phyloP scores from a whole-genome alignment of 306 rosid species.

The Abrus pulchellus region DNA sequence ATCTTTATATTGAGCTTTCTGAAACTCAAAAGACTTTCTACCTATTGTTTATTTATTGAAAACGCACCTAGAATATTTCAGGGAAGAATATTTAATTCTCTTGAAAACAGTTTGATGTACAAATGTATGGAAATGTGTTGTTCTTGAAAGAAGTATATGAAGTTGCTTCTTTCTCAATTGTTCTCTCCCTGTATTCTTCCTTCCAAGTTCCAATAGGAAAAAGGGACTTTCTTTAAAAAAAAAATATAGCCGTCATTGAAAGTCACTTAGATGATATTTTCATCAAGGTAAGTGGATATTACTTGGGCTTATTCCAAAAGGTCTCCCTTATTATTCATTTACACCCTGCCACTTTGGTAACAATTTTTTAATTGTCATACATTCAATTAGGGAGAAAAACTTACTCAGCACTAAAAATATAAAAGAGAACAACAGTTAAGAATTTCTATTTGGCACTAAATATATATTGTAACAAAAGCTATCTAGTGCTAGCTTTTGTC shows the following conservation, averaged over 20 bases:
- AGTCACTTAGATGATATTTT: neutral
- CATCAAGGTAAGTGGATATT: too few species aligned
- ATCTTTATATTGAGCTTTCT: neutral
- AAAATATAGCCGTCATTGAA: neutral
- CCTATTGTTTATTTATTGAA: neutral
- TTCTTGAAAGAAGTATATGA: neutral
- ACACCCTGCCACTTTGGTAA: too few species aligned
- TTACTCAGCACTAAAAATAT: neutral
- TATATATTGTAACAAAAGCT: neutral
- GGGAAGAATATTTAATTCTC: neutral
- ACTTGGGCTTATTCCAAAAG: neutral
- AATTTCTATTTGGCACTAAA: neutral
- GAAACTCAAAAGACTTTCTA: neutral
- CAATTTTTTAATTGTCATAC: too few species aligned
- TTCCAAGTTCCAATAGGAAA: neutral
- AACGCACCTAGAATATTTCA: neutral
- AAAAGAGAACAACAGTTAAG: neutral
- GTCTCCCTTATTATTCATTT: too few species aligned
- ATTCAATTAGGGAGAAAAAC: too few species aligned
- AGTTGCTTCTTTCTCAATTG: neutral
- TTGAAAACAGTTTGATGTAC: neutral
- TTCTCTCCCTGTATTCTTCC: neutral
- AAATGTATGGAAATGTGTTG: neutral
- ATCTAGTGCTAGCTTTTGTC: neutral
- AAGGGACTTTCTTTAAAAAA: neutral